Evolutionary conservation across 345 rosid genomes (phyloP).

Genomic region (Leavenworthia alabamica): DNA sequence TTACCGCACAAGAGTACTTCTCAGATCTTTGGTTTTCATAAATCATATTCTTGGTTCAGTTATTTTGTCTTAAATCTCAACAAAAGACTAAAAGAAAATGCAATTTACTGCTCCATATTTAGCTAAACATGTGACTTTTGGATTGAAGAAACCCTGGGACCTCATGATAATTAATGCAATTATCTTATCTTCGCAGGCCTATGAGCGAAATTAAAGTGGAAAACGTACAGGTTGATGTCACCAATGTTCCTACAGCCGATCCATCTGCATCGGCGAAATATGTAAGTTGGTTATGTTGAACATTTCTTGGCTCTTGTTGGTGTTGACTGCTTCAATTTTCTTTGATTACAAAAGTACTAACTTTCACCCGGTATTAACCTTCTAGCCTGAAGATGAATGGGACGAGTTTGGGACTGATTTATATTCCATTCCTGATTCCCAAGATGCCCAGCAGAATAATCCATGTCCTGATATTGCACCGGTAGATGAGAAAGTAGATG

Average conservation of each 20-base stretch:
- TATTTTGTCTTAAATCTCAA: neutral
- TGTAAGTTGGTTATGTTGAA: conserved; percentile 42
- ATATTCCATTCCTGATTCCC: conserved; percentile 73
- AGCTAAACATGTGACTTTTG: neutral
- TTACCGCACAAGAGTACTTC: conserved; percentile 77
- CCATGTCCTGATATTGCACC: conserved; percentile 49
- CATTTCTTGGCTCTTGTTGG: neutral
- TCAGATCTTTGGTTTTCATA: conserved; percentile 42
- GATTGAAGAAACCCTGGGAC: neutral
- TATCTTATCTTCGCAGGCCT: conserved; percentile 49
- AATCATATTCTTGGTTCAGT: conserved; percentile 12
- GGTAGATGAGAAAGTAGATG: conserved; percentile 66
- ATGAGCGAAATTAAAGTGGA: conserved; percentile 49
- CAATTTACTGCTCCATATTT: neutral
- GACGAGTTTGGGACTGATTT: conserved; percentile 98
- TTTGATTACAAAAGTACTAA: neutral
- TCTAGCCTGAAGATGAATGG: conserved; percentile 80
- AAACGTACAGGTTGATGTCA: conserved; percentile 42
- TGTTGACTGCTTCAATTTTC: neutral
- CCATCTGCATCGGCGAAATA: conserved; percentile 46
- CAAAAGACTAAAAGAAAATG: neutral
- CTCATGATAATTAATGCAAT: neutral
- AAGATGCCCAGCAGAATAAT: conserved; percentile 45
- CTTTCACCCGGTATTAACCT: neutral
- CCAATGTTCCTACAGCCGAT: conserved; percentile 41